Evolutionary conservation across 1,284 basidiomycete species (phyloP), one percentile per base, ranked within the genome.

Genomic region (Fomitiporia mediterranea): DNA sequence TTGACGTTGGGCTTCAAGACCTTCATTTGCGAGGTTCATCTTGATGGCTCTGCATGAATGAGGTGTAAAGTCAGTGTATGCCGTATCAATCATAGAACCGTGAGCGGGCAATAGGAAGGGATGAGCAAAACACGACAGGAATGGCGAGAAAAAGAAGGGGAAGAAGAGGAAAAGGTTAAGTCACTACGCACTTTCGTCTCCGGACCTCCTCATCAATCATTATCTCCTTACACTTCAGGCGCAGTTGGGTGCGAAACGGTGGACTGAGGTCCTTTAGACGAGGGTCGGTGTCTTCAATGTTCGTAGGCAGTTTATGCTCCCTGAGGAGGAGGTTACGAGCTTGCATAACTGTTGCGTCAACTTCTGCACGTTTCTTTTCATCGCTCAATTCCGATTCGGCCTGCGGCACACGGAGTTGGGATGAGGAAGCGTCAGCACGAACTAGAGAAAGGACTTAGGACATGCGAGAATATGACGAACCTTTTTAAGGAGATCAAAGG

Each of bases 11-110:
- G 89, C 89, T 66, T 92, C 89, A 2, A 90, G 71, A 11, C 89
- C 89, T 69, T 92, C 89, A 63, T 92, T 92, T 2, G 89, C 89
- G 48, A 91, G 70, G 65, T 91, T 91, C 83, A 91, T 84, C 73
- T 91, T 91, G 62, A 91, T 71, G 2, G 89, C 88, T 65, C 89
- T 91, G 59, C n/a, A 46, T 15, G 30, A 57, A 50, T 34, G 21
- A 55, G 27, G 44, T 46, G 30, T n/a, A n/a, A n/a, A n/a, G n/a
- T n/a, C n/a, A 52, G 53, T 34, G 46, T 50, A 57, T 13, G 23
- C 15, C n/a, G n/a, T n/a, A n/a, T n/a, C n/a, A n/a, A n/a, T n/a
- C n/a, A n/a, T 21, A 25, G n/a, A 49, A 47, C 28, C n/a, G n/a
- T n/a, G n/a, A n/a, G 37, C 44, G 34, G 42, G 9, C 17, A 57